These are phyloP conservation scores for Endocalyx cinctus DNA, from an alignment of 2,329 filamentous ascomycete genomes.

Conservation along the genomic window DNA sequence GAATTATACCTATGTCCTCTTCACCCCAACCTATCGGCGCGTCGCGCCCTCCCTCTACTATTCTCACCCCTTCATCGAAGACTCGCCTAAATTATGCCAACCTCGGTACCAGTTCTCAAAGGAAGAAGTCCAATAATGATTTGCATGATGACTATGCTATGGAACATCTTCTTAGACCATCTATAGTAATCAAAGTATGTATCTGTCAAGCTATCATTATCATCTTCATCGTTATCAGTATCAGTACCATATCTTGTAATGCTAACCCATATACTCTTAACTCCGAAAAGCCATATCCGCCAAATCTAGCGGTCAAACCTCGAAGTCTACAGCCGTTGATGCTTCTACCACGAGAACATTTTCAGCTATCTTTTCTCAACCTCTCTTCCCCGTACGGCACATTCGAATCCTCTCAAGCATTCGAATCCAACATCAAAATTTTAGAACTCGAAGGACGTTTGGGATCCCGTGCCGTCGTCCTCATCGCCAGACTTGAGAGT, in stretches of 20 bases:
- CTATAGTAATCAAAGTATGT: too few species aligned
- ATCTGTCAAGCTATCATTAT: too few species aligned
- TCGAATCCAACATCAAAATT: constrained; percentile 58
- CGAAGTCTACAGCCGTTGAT: constrained; percentile 56
- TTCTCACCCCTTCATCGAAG: constrained; percentile 36
- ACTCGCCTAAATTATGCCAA: constrained; percentile 32
- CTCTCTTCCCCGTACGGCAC: constrained; percentile 45
- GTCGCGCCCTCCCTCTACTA: constrained; percentile 41
- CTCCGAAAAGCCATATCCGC: constrained; percentile 50
- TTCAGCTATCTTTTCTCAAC: constrained; percentile 60
- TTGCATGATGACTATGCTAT: constrained; percentile 39
- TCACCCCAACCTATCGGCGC: constrained; percentile 35
- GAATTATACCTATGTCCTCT: constrained; percentile 27
- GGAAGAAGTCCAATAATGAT: constrained; percentile 32
- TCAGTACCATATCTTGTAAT: too few species aligned
- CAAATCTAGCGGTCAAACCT: constrained; percentile 47
- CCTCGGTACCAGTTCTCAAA: constrained; percentile 17
- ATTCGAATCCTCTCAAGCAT: constrained; percentile 50
- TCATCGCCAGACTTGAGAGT: constrained; percentile 57
- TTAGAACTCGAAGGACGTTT: constrained; percentile 60
- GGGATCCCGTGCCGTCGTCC: constrained; percentile 47
- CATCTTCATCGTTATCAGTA: constrained; percentile 48
- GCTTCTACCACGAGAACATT: constrained; percentile 55
- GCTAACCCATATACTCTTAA: constrained; percentile 31
- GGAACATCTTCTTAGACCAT: constrained; percentile 48